Evolutionary conservation across 2,329 filamentous ascomycete genomes (phyloP).

Genomic region (Alternaria solani): DNA sequence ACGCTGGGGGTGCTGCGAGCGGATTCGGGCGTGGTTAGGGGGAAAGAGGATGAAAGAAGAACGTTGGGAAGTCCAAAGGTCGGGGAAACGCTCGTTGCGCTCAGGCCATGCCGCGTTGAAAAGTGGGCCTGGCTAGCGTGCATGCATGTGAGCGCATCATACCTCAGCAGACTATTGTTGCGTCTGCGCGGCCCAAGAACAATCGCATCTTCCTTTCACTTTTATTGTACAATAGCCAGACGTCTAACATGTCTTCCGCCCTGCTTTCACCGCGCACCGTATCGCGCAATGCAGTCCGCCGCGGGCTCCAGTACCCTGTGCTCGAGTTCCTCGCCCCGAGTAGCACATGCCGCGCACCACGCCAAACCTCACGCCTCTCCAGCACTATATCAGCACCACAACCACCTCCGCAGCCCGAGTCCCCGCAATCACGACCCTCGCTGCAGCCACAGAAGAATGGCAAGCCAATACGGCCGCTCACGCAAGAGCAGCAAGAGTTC

Average conservation of each 20-base stretch:
- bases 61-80: slow-evolving; percentile 28
- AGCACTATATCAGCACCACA: slow-evolving; percentile 15
- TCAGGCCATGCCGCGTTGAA: slow-evolving; percentile 31
- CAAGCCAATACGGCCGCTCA: slow-evolving; percentile 39
- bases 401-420: slow-evolving; percentile 8
- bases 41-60: slow-evolving; percentile 24
- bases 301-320: slow-evolving; percentile 15
- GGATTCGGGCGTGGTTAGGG: slow-evolving; percentile 24
- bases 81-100: slow-evolving; percentile 32
- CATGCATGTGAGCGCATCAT: slow-evolving; percentile 31
- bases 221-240: slow-evolving; percentile 9
- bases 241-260: slow-evolving; percentile 25
- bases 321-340: slow-evolving; percentile 43
- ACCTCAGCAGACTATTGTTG: slow-evolving; percentile 8
- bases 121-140: slow-evolving; percentile 28
- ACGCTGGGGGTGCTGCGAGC: slow-evolving; percentile 16
- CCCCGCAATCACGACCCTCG: slow-evolving; percentile 9
- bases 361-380: slow-evolving; percentile 24
- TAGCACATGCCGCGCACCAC: slow-evolving; percentile 24
- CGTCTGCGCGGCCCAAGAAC: slow-evolving; percentile 6
- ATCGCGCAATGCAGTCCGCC: slow-evolving; percentile 18
- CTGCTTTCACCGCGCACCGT: slow-evolving; percentile 27
- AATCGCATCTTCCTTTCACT: slow-evolving; percentile 12
- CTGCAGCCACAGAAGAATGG: slow-evolving; percentile 16
- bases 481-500: slow-evolving; percentile 43